Evolutionary conservation across 139 green algal genomes (phyloP).

Genomic region (Choricystis sp.): DNA sequence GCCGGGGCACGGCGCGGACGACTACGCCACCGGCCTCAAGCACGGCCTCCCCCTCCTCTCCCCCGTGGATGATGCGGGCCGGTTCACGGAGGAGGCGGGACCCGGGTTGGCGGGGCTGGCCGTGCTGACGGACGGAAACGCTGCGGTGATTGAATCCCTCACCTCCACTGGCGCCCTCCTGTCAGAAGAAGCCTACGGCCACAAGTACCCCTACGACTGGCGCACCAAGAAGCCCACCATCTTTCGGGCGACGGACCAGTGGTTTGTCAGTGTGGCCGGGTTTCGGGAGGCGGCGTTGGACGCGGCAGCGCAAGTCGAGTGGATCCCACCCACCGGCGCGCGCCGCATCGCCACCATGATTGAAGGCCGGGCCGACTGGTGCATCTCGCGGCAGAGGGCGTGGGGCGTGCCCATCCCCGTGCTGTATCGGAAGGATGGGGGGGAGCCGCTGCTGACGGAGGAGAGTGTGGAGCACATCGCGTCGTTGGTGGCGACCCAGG

Average conservation of each 20-base stretch:
- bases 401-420: constrained; percentile 98
- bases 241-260: constrained; percentile 82
- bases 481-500: constrained; percentile 41
- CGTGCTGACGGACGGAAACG: constrained; percentile 76
- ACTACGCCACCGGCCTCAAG: constrained; percentile 61
- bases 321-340: constrained; percentile 55
- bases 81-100: constrained; percentile 84
- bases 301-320: constrained; percentile 62
- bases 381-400: constrained; percentile 89
- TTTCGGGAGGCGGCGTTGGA: constrained; percentile 57
- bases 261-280: constrained; percentile 71
- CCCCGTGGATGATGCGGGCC: constrained; percentile 85
- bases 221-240: constrained; percentile 98
- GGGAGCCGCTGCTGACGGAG: constrained; percentile 78
- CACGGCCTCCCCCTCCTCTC: constrained; percentile 76
- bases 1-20: constrained; percentile 90
- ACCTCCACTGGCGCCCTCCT: constrained; percentile 46
- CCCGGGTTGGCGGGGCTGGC: constrained; percentile 53
- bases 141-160: constrained; percentile 62
- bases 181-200: constrained; percentile 75
- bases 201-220: constrained; percentile 99
- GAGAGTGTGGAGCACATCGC: constrained; percentile 73
- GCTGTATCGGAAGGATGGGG: constrained; percentile 84
- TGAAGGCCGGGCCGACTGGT: constrained; percentile 85
- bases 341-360: constrained; percentile 84